Conservation (phyloP, 2,329 filamentous ascomycete species). For the Pyrenophora seminiperda region DNA sequence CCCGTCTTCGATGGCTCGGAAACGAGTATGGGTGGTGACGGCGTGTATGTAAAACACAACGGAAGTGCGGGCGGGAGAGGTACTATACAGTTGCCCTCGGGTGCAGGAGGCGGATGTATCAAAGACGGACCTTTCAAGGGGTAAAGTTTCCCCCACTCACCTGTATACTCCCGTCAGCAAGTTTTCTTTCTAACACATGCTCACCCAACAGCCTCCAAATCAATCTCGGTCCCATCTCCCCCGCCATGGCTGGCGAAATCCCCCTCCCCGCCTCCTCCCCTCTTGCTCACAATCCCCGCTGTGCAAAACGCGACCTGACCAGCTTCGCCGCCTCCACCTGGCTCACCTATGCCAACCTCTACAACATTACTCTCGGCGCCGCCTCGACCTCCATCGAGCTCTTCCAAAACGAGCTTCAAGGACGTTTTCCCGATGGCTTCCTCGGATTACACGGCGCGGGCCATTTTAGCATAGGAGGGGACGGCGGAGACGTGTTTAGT, state of each 20-base stretch:
- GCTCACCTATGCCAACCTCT: constrained; percentile 38
- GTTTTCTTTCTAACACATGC: not conserved
- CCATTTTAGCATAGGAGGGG: constrained; percentile 34
- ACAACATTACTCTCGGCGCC: constrained; percentile 58
- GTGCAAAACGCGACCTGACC: constrained; percentile 43
- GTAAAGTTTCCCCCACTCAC: constrained; percentile 21
- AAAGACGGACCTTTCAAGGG: constrained; percentile 28
- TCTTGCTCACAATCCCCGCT: constrained; percentile 36
- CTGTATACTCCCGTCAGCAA: not conserved
- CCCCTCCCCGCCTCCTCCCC: constrained; percentile 18
- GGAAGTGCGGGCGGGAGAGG: constrained; percentile 23
- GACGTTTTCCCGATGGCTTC: constrained; percentile 21
- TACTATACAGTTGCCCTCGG: constrained; percentile 11
- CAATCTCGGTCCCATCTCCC: constrained; percentile 31
- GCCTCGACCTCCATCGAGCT: constrained; percentile 47
- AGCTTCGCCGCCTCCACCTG: constrained; percentile 22
- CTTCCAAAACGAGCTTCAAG: constrained; percentile 43
- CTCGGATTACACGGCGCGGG: constrained; percentile 51
- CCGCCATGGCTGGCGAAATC: constrained; percentile 13
- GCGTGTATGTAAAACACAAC: constrained; percentile 13
- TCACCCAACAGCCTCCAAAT: constrained; percentile 15
- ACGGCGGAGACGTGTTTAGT: constrained; percentile 51
- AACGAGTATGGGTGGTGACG: constrained; percentile 45
- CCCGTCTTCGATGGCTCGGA: constrained; percentile 34
- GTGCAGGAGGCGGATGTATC: constrained; percentile 33